Evolutionary conservation across 306 rosid species (phyloP).

Genomic region (Cicer pinnatifidum): DNA sequence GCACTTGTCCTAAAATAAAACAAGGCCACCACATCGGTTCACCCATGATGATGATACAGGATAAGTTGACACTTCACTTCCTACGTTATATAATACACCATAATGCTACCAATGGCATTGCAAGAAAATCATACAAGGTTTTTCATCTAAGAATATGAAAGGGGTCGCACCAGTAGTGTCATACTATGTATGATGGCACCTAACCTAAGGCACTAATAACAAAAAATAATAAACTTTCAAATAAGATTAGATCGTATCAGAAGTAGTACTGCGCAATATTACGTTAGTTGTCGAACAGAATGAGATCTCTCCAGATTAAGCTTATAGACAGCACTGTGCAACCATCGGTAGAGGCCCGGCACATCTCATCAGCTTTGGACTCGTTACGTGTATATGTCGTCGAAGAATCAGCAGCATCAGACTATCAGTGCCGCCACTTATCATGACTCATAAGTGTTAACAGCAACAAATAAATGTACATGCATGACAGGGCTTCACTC

Average conservation of each 20-base stretch:
- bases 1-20: neutral
- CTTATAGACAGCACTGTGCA: conserved; percentile 56
- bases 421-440: conserved; percentile 53
- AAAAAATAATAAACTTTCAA: conserved; percentile 12
- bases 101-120: conserved; percentile 17
- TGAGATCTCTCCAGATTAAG: conserved; percentile 47
- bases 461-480: conserved; percentile 53
- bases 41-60: neutral
- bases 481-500: conserved; percentile 50
- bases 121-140: conserved; percentile 40
- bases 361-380: conserved; percentile 43
- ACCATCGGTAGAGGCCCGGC: conserved; percentile 49
- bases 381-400: conserved; percentile 43
- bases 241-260: conserved; percentile 39
- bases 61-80: conserved; percentile 15
- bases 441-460: conserved; percentile 48
- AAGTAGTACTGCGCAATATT: conserved; percentile 37
- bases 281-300: conserved; percentile 49
- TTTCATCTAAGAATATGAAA: conserved; percentile 36
- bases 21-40: neutral
- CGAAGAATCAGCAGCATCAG: conserved; percentile 57
- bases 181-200: conserved; percentile 5
- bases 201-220: conserved; percentile 27
- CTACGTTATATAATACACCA: neutral
- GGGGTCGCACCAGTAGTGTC: conserved; percentile 20